Base-by-base conservation (phyloP, 225 moss, liverwort and hornwort species). In the Pseudisothecium myosuroides region DNA sequence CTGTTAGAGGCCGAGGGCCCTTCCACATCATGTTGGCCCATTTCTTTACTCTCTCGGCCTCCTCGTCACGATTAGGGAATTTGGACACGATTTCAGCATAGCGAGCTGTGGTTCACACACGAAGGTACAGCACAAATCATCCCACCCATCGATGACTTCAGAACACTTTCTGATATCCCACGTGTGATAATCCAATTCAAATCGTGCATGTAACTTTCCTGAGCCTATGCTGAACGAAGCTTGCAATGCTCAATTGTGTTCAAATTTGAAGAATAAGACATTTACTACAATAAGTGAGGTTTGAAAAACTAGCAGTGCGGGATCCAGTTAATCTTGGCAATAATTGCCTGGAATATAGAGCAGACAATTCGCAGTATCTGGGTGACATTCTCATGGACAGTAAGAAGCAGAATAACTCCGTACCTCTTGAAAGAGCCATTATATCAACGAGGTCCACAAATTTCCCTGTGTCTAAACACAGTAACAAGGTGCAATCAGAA, bases 1-100 rank as follows among this genome's bases (percentile, higher is more conserved):
- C 93, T 58, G 84, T 27, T 71, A 98, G 89, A 22, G 83, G 92
- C 56, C 90, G 88, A 80, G 94, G 94, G 12, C 95, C 94, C 77
- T 90, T 96, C 98, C 98, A 97, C 88, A 93, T 90, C 31, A 88
- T 81, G 80, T 84, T 89, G 62, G 97, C 95, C 98, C 95, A 97
- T 68, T 93, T 93, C 82, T 88, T 92, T 61, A 97, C 73, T 86
- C 92, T 95, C 54, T 93, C 91, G 37, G 95, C 95, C 88, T 98
- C 97, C 62, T 90, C 86, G 41, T 94, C 93, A 60, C 98, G 92
- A 45, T 95, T 94, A 22, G 95, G 95, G 37, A 91, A 90, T 49
- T 91, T 93, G 37, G 43, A 92, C 74, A 98, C 91, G 64, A 97
- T 92, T 69, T 93, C 94, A 84, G 95, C 97, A 89, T 94, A 96